Evolutionary conservation across 2,329 filamentous ascomycete genomes (phyloP).

Genomic region (Purpureocillium takamizusanense): DNA sequence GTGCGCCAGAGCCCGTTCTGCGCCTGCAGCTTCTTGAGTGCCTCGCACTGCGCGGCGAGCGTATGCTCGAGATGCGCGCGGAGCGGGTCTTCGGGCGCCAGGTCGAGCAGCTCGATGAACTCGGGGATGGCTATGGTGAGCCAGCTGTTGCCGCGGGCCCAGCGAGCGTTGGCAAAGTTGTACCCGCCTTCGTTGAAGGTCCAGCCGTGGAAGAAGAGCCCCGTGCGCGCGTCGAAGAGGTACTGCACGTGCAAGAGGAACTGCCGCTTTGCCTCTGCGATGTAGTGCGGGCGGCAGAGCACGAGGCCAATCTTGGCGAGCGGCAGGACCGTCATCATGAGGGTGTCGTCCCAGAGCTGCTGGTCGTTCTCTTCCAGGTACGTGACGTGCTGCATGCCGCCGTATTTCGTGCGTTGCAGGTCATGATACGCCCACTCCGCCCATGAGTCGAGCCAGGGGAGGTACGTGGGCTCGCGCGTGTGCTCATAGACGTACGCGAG

Average conservation of each 20-base stretch:
- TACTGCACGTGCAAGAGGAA: slow-evolving; percentile 74
- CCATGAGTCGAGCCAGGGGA: slow-evolving; percentile 74
- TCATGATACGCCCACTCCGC: slow-evolving; percentile 77
- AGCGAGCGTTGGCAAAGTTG: slow-evolving; percentile 49
- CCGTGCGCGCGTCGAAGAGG: slow-evolving; percentile 61
- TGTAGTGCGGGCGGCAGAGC: slow-evolving; percentile 60
- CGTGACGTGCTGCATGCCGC: slow-evolving; percentile 67
- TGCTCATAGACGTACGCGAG: slow-evolving; percentile 72
- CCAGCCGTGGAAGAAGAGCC: slow-evolving; percentile 78
- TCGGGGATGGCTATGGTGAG: slow-evolving; percentile 78
- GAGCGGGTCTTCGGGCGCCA: slow-evolving; percentile 54
- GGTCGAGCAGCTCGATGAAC: slow-evolving; percentile 63
- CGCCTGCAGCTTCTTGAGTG: slow-evolving; percentile 51
- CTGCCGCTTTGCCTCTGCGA: slow-evolving; percentile 69
- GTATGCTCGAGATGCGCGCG: slow-evolving; percentile 51
- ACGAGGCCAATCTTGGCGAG: slow-evolving; percentile 71
- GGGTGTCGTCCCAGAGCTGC: slow-evolving; percentile 76
- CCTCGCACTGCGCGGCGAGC: slow-evolving; percentile 59
- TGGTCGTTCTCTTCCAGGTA: slow-evolving; percentile 62
- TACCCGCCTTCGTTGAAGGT: slow-evolving; percentile 60
- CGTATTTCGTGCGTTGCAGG: slow-evolving; percentile 60
- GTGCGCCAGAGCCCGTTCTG: slow-evolving; percentile 64
- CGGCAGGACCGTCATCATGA: slow-evolving; percentile 82
- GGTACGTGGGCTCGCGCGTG: slow-evolving; percentile 57
- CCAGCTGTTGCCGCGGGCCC: slow-evolving; percentile 61